Base-by-base conservation (phyloP, 345 rosid species). In the Gossypium australe region DNA sequence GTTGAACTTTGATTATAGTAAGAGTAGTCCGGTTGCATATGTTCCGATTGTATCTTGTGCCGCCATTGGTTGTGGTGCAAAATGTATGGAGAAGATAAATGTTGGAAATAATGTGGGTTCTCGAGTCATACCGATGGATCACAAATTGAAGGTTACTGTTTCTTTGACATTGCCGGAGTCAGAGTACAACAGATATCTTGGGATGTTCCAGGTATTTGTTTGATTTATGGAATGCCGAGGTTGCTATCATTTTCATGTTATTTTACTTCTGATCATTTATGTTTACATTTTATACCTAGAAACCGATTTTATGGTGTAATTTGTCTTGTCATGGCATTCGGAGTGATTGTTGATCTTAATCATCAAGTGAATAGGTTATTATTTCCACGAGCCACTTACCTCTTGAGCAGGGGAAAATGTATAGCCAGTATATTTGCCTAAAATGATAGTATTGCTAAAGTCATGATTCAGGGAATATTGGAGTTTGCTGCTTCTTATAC, bases 181-280 rank as follows among this genome's bases (percentile, higher is more conserved):
- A 0, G 84, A 75, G 41, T 92, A 94, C 70, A 94, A 94, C 83
- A 85, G 84, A 84, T 83, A 87, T 51, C 97, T 92, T 76, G 96
- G 98, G 79, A 79, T 89, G 74, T 94, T 92, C 84, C 97, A 94
- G 97, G 98, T 92, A 83, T 45, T 67, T n/a, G 25, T 67, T 59
- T 59, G 34, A 25, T 74, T 77, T 45, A 17, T 72, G 43, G 12
- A 52, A 22, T 57, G 24, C 45, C 7, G 24, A 52, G 48, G 43
- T 24, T 66, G 6, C 17, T 17, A 20, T 24, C 63, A 44, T 49
- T 53, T 48, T 77, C 64, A 56, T 62, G 13, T 44, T 48, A 20
- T 41, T 43, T 11, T 17, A 2, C 12, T 45, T 51, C 27, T 24
- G 2, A 44, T 76, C 41, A 3, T 29, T 25, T 68, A 25, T 11